phyloP scores from a whole-genome alignment of 2,329 filamentous ascomycete genomes.

The Xylaria sp. region DNA sequence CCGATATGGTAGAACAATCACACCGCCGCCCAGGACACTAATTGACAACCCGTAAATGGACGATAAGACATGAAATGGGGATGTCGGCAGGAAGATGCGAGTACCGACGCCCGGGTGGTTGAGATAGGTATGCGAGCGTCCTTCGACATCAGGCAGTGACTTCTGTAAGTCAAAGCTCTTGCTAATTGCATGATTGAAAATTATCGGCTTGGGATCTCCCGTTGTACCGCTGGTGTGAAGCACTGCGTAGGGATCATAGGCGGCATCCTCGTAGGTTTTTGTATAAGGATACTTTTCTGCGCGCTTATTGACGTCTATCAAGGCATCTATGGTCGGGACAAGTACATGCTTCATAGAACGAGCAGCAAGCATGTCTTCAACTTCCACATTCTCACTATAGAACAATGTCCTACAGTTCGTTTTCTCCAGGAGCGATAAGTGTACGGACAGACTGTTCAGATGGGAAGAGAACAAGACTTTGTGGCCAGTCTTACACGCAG shows the following conservation, averaged over 20 bases:
- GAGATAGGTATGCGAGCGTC: slow-evolving; percentile 31
- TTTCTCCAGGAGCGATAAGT: slow-evolving; percentile 40
- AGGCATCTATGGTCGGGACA: slow-evolving; percentile 37
- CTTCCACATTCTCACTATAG: slow-evolving; percentile 34
- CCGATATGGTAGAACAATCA: slow-evolving; percentile 40
- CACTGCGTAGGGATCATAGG: slow-evolving; percentile 36
- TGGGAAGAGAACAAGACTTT: slow-evolving; percentile 42
- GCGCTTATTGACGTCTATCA: slow-evolving; percentile 21
- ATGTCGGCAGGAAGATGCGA: slow-evolving; percentile 35
- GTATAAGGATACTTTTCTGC: slow-evolving; percentile 39
- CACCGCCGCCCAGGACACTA: slow-evolving; percentile 37
- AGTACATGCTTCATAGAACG: slow-evolving; percentile 36
- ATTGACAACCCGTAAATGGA: slow-evolving; percentile 25
- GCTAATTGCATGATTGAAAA: slow-evolving; percentile 28
- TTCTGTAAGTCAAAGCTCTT: slow-evolving; percentile 26
- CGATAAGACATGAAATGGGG: slow-evolving; percentile 40
- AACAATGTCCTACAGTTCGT: slow-evolving; percentile 39
- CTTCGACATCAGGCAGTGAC: slow-evolving; percentile 33
- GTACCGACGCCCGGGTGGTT: slow-evolving; percentile 29
- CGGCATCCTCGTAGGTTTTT: slow-evolving; percentile 40
- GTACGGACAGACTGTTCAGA: slow-evolving; percentile 39
- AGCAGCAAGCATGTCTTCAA: slow-evolving; percentile 37
- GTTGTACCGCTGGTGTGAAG: slow-evolving; percentile 43
- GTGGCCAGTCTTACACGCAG: slow-evolving; percentile 43
- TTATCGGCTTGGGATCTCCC: slow-evolving; percentile 37